Conservation (phyloP, 192 early-diverging fungal genomes). For the Backusella westeae region DNA sequence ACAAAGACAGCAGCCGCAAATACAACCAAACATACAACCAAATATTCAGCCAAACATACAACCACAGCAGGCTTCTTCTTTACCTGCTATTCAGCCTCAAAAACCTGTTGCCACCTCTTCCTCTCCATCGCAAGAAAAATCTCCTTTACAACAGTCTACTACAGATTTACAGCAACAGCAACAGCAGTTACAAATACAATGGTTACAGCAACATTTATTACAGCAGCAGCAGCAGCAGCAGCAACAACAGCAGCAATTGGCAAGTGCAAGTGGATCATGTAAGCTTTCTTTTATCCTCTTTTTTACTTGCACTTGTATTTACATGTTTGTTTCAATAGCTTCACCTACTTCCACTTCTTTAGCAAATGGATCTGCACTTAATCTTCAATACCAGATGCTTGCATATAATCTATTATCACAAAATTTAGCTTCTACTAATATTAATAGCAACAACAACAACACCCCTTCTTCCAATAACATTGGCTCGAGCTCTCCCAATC, state of each 20-base stretch:
- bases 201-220: conserved; percentile 14
- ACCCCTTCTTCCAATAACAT: neutral
- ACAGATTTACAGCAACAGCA: conserved; percentile 1
- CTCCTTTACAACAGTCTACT: neutral
- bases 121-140: neutral
- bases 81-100: neutral
- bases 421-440: neutral
- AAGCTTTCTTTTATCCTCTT: neutral
- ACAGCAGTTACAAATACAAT: conserved; percentile 20
- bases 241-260: conserved; percentile 18
- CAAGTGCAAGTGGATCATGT: neutral
- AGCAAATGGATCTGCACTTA: conserved; percentile 13
- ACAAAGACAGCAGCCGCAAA: neutral
- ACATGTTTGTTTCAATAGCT: neutral
- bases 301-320: neutral
- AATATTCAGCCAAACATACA: neutral
- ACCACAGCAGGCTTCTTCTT: conserved; percentile 6
- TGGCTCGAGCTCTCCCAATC: neutral
- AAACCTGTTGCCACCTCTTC: neutral
- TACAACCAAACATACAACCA: neutral
- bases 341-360: conserved; percentile 5
- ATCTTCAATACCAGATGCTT: conserved; percentile 25
- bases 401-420: conserved; percentile 18
- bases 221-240: conserved; percentile 32
- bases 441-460: neutral